Base-by-base conservation (phyloP, 345 rosid species). In the Pistacia integerrima region DNA sequence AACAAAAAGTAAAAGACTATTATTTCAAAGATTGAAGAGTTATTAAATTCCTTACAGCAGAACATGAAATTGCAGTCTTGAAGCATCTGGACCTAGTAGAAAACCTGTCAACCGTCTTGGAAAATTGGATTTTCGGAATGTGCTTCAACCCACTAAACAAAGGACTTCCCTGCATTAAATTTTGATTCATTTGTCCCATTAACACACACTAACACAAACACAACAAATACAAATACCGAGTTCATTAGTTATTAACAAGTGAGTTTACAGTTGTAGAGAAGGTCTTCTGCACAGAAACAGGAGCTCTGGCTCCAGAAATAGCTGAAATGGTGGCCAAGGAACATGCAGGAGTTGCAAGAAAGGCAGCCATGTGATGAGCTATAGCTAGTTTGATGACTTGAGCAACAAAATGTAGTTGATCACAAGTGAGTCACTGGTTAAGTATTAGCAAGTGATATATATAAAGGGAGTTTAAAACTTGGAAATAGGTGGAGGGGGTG, bases 51-150 rank as follows among this genome's bases (percentile, higher is more conserved):
- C 83, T 84, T 79, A 88, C 94, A 51, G n/a, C n/a, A 51, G 86
- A 87, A 82, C 92, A 85, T 38, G 90, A 83, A 73, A 87, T 66
- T 33, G 78, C 54, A 41, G 83, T 71, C 65, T 48, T 77, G 75
- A 75, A 77, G 82, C 83, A 73, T 52, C 84, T 79, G 8, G 83
- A 77, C 36, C 77, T 61, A 51, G 83, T 55, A 4, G 79, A 73
- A 54, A 73, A 79, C 59, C 77, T 67, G 48, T 58, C 73, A 36
- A 79, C 65, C 18, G 84, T 75, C 80, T 77, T 74, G 1, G 79
- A 55, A 69, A 82, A 59, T 70, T 70, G 79, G 56, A 83, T 30
- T 48, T 61, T 84, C 2, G 86, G 87, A 67, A 59, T 56, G 6
- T 67, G 72, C 76, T 84, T 86, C 16, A 78, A 79, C 76, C 85